These are phyloP conservation scores for slime mould (Dictyostelium discoideum) DNA, from an alignment of 78 protist genomes.

Conservation along the genomic window dicty_2.7 NC_007090.3:5025001-5025500, in stretches of 20 bases:
- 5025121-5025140: constrained; percentile 37
- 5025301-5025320: background rate
- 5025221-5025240: constrained; percentile 27
- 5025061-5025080: constrained; percentile 27
- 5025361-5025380: constrained; percentile 8
- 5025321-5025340: constrained; percentile 11
- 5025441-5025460: constrained; percentile 8
- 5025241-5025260: constrained; percentile 23
- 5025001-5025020: background rate
- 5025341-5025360: background rate
- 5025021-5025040: constrained; percentile 15
- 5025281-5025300: constrained; percentile 9
- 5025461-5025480: background rate
- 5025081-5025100: constrained; percentile 49
- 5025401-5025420: constrained; percentile 15
- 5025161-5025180: background rate
- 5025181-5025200: constrained; percentile 44
- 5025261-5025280: constrained; percentile 47
- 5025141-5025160: constrained; percentile 45
- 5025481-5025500: constrained; percentile 24
- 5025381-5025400: background rate
- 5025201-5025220: constrained; percentile 7
- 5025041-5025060: constrained; percentile 27
- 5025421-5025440: constrained; percentile 19
- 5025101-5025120: constrained; percentile 30